Percentiles rank a stretch among this genome's conserved stretches.
Evolutionary conservation across 2,329 filamentous ascomycete species (phyloP).

Genomic region (Sporothrix luriei): DNA sequence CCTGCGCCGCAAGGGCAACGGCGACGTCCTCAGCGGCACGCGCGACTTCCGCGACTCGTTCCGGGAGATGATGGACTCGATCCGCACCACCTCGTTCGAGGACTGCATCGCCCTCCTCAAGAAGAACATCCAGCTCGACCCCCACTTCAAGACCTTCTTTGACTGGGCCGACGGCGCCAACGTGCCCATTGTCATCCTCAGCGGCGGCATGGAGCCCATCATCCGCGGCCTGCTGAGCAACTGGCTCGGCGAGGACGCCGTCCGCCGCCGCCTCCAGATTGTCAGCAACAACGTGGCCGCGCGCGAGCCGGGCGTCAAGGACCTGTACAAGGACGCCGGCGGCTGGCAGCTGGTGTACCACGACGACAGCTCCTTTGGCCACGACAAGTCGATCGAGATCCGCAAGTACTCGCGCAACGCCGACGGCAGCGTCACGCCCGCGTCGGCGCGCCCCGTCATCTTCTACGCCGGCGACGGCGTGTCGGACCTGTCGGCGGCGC

Average conservation of each 20-base stretch:
- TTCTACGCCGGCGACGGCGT: conserved; percentile 97
- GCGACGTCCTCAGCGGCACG: conserved; percentile 71
- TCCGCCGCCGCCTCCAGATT: conserved; percentile 74
- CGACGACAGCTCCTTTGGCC: conserved; percentile 88
- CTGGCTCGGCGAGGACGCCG: conserved; percentile 74
- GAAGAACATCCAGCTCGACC: conserved; percentile 84
- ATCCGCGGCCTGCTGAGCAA: conserved; percentile 81
- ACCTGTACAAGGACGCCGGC: conserved; percentile 69
- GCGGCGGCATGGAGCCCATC: conserved; percentile 88
- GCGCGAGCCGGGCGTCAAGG: conserved; percentile 54
- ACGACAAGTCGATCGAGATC: conserved; percentile 93
- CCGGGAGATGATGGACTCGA: conserved; percentile 86
- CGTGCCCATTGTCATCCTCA: conserved; percentile 88
- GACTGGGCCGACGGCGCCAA: conserved; percentile 78
- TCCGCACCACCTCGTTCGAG: conserved; percentile 71
- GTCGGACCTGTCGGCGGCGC: conserved; percentile 86
- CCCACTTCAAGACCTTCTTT: conserved; percentile 85
- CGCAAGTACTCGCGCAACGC: conserved; percentile 68
- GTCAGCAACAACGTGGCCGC: conserved; percentile 80
- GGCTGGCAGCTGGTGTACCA: conserved; percentile 90
- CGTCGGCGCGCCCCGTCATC: conserved; percentile 70
- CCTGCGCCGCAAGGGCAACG: conserved; percentile 71
- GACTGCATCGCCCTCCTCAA: conserved; percentile 78
- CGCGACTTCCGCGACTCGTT: conserved; percentile 84
- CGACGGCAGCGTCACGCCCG: conserved; percentile 58